phyloP scores from a whole-genome alignment of 371 early-diverging fungal genomes.

The Paraphysoderma sedebokerense region DNA sequence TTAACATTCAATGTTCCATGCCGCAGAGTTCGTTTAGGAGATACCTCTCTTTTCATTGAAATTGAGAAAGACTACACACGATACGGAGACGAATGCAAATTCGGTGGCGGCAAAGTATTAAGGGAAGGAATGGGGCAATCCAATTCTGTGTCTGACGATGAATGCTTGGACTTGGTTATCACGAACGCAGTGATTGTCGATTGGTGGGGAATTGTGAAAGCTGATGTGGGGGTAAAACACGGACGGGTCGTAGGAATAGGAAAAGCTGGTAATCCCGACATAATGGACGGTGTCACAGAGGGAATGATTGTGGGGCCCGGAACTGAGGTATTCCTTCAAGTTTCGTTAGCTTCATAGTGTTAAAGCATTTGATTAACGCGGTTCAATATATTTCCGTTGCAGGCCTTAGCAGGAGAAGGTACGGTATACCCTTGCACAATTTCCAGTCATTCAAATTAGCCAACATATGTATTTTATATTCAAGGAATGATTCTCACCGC shows the following conservation, averaged over 20 bases:
- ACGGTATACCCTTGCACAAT: too few species aligned
- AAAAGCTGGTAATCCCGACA: slow-evolving; percentile 90
- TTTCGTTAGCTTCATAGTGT: too few species aligned
- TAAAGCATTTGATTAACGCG: too few species aligned
- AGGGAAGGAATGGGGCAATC: slow-evolving; percentile 89
- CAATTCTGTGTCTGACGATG: slow-evolving; percentile 31
- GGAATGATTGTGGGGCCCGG: slow-evolving; percentile 72
- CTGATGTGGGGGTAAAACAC: slow-evolving; percentile 80
- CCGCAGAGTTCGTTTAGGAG: slow-evolving; percentile 64
- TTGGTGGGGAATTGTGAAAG: slow-evolving; percentile 17
- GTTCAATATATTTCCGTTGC: too few species aligned
- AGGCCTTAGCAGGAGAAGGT: too few species aligned
- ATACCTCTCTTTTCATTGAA: slow-evolving; percentile 64
- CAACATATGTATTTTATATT: too few species aligned
- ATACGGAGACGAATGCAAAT: slow-evolving; percentile 85
- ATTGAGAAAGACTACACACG: slow-evolving; percentile 71
- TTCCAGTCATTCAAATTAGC: too few species aligned
- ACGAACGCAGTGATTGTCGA: slow-evolving; percentile 84
- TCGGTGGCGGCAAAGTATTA: slow-evolving; percentile 69
- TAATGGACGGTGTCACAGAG: slow-evolving; percentile 78
- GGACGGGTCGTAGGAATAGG: slow-evolving; percentile 76
- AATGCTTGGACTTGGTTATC: slow-evolving; percentile 74
- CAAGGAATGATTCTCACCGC: slow-evolving; percentile 84
- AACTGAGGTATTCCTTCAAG: slow-evolving; percentile 81
- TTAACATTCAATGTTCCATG: too few species aligned